Percentiles rank a stretch among this genome's conserved stretches.
Conservation (phyloP, 305 asterid genomes). For the Fraxinus baroniana region DNA sequence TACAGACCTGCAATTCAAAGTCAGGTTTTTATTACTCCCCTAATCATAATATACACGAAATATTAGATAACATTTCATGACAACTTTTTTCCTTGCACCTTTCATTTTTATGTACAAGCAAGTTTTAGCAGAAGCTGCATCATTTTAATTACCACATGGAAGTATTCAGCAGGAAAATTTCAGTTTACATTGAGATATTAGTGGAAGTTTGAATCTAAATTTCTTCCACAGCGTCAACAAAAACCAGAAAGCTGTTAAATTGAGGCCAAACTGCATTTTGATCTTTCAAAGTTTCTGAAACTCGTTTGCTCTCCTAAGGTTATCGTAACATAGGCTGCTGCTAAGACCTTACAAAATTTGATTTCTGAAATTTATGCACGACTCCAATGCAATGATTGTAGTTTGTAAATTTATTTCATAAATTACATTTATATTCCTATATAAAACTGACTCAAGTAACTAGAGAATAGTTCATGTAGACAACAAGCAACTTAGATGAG, state of each 20-base stretch:
- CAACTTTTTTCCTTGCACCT: background rate
- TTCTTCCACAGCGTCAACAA: background rate
- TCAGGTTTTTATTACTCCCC: conserved; percentile 17
- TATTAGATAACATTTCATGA: background rate
- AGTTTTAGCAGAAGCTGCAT: background rate
- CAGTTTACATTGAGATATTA: background rate
- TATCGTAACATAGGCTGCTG: background rate
- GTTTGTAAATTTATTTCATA: background rate
- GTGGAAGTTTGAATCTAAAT: background rate
- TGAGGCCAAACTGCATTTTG: background rate
- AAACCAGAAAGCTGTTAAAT: background rate
- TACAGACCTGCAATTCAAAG: conserved; percentile 66
- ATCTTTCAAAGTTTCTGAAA: background rate
- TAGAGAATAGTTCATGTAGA: background rate
- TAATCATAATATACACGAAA: conserved; percentile 10
- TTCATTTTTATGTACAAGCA: background rate
- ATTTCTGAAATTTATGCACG: background rate
- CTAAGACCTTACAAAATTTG: background rate
- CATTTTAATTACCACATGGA: background rate
- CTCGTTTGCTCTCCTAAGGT: background rate
- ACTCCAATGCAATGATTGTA: background rate
- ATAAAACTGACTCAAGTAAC: background rate
- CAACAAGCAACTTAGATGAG: background rate
- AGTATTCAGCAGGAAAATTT: background rate
- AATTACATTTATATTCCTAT: background rate